Percentiles rank a stretch among this genome's conserved stretches.
Evolutionary conservation across 306 rosid genomes (phyloP).

Genomic region (Geum urbanum): DNA sequence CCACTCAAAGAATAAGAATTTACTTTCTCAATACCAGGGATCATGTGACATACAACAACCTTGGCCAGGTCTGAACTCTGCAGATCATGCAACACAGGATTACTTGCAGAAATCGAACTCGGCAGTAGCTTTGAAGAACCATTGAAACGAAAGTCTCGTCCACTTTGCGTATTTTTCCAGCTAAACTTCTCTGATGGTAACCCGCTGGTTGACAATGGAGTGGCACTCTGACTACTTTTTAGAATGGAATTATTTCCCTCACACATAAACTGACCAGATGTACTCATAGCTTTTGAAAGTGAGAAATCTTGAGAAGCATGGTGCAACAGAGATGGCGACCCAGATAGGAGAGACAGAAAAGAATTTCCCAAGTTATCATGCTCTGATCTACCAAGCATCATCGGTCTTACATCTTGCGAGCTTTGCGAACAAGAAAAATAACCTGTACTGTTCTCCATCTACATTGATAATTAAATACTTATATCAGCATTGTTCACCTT

Average conservation of each 20-base stretch:
- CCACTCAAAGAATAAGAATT: slow-evolving; percentile 20
- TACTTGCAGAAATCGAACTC: slow-evolving; percentile 24
- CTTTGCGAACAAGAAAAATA: slow-evolving; percentile 15
- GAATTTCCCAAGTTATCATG: slow-evolving; percentile 27
- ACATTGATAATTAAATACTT: neutral
- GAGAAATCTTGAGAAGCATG: slow-evolving; percentile 31
- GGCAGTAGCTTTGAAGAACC: slow-evolving; percentile 20
- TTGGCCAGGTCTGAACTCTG: slow-evolving; percentile 28
- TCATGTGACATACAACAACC: slow-evolving; percentile 15
- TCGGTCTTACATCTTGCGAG: slow-evolving; percentile 27
- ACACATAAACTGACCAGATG: slow-evolving; percentile 4
- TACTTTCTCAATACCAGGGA: slow-evolving; percentile 26
- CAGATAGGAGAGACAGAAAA: slow-evolving; percentile 37
- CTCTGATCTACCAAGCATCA: slow-evolving; percentile 20
- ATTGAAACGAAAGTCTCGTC: slow-evolving; percentile 16
- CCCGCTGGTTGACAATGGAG: slow-evolving; percentile 17
- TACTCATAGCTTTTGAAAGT: slow-evolving; percentile 17
- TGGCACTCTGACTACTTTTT: slow-evolving; percentile 18
- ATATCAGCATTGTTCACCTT: neutral
- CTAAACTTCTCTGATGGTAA: slow-evolving; percentile 23
- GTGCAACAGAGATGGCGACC: slow-evolving; percentile 32
- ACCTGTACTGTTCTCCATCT: slow-evolving; percentile 23
- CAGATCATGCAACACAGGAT: slow-evolving; percentile 27
- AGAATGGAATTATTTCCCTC: slow-evolving; percentile 4
- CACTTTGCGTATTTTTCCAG: slow-evolving; percentile 15